Base-by-base conservation (phyloP, 164 flowering plant species). In the Nelumbo lutea region DNA sequence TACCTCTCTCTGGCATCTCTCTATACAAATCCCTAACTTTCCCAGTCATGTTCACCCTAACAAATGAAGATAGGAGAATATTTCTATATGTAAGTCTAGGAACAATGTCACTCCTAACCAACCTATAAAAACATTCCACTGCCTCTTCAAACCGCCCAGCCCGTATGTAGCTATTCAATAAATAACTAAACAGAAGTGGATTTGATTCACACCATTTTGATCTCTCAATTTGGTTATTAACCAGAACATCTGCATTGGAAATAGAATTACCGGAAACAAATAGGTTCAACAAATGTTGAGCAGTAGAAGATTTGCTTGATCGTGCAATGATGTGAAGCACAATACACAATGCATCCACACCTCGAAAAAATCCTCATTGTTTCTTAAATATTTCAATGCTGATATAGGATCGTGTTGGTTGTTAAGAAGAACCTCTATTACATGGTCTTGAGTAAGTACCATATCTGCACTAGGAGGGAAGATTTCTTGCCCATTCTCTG, bases 281-380 rank as follows among this genome's bases (percentile, higher is more conserved):
- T 10, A 57, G 72, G 55, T 79, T 69, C 14, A 89, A 68, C 70
- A 88, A 59, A 42, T 14, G 14, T 58, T 60, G 50, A 62, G 78
- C 86, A 45, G 3, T 2, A 3, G 38, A 3, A 8, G 7, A 59
- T 11, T 66, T 48, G 1, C 52, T 13, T 1, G 71, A 79, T 10
- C 52, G 51, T 44, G 65, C 68, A 65, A 90, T 72, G 59, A 88
- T 83, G 72, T 87, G 90, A 47, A 91, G 78, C 71, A 84, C 11
- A 67, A 84, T 80, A 62, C 88, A 79, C 14, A 84, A 72, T 0
- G 78, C 62, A 42, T 88, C 88, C 3, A 81, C 45, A 38, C 75
- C 56, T 39, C 58, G 69, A 14, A 69, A 62, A 62, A 83, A 79
- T 10, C 83, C 86, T 7, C 73, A 71, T 75, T 62, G 69, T 44